Evolutionary conservation across 768 basidiomycete species (phyloP).

Genomic region (Boletus rubescentipes): DNA sequence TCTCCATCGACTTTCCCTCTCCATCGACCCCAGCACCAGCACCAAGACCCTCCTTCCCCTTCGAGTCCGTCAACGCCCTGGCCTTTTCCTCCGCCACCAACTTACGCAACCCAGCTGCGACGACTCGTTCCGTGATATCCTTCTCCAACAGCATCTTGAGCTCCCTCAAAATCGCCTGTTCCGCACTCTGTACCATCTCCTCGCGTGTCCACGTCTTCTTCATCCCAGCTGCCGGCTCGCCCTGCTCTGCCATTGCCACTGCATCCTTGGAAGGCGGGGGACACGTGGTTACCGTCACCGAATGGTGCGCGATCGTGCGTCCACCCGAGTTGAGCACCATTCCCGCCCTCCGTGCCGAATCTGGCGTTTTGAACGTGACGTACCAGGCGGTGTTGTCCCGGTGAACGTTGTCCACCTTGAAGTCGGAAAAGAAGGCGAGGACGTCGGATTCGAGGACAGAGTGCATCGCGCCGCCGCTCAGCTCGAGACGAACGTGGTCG

Average conservation of each 20-base stretch:
- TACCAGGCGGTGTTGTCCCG: conserved; percentile 75
- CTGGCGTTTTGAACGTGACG: conserved; percentile 68
- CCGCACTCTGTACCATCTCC: conserved; percentile 55
- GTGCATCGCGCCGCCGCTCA: conserved; percentile 43
- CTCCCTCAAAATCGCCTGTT: conserved; percentile 56
- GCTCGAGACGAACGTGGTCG: conserved; percentile 65
- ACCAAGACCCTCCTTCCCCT: conserved; percentile 27
- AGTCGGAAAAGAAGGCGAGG: conserved; percentile 62
- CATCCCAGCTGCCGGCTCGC: conserved; percentile 29
- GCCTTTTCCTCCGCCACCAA: conserved; percentile 54
- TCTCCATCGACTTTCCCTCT: conserved; percentile 48
- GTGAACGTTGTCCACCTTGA: conserved; percentile 71
- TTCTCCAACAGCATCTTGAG: conserved; percentile 55
- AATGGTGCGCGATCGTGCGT: conserved; percentile 57
- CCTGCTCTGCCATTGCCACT: conserved; percentile 31
- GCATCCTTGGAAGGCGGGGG: conserved; percentile 36
- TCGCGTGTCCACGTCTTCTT: conserved; percentile 52
- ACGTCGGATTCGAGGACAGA: conserved; percentile 67
- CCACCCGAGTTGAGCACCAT: conserved; percentile 55
- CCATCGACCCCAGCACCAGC: conserved; percentile 33
- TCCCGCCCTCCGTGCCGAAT: conserved; percentile 64
- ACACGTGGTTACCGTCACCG: conserved; percentile 53
- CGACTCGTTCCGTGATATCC: conserved; percentile 63
- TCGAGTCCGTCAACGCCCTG: conserved; percentile 26
- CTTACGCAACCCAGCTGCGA: conserved; percentile 51